A percentile compares a stretch with the other conserved stretches of the same genome.
These are phyloP conservation scores for Nidula niveotomentosa DNA, from an alignment of 1,284 basidiomycete species.

Conservation along the genomic window DNA sequence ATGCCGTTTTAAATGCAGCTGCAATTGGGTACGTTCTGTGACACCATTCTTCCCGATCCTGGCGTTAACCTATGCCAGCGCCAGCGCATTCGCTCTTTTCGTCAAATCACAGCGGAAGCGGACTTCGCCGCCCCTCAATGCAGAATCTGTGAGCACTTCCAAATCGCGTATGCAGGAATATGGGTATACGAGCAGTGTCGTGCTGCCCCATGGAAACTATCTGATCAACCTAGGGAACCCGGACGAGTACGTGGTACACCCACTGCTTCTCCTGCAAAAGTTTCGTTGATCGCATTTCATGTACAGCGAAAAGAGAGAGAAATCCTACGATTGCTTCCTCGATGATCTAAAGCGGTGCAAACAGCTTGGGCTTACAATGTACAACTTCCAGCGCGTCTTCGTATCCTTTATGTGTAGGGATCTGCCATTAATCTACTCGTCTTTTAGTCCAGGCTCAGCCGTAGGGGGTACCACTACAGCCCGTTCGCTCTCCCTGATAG, in stretches of 20 bases:
- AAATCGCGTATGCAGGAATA: slow-evolving; percentile 55
- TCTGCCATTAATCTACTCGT: not conserved
- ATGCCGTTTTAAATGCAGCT: slow-evolving; percentile 70
- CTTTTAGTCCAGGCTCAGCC: slow-evolving; percentile 71
- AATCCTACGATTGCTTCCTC: slow-evolving; percentile 79
- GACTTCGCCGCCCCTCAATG: slow-evolving; percentile 60
- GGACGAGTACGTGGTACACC: slow-evolving; percentile 50
- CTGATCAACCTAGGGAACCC: slow-evolving; percentile 86
- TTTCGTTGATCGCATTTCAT: too few species aligned
- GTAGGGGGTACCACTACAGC: slow-evolving; percentile 66
- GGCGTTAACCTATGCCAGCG: slow-evolving; percentile 40
- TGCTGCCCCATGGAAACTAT: slow-evolving; percentile 85
- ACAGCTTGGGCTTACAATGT: slow-evolving; percentile 69
- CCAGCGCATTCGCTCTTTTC: slow-evolving; percentile 83
- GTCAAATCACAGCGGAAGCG: slow-evolving; percentile 84
- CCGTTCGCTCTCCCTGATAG: slow-evolving; percentile 66
- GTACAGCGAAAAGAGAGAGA: slow-evolving; percentile 68
- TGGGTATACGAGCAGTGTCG: slow-evolving; percentile 55
- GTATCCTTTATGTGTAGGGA: not conserved
- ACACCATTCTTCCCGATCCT: not conserved
- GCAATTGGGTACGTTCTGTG: slow-evolving; percentile 54
- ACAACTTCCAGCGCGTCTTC: slow-evolving; percentile 81
- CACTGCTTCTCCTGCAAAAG: too few species aligned
- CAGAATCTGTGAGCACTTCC: slow-evolving; percentile 52
- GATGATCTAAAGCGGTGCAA: slow-evolving; percentile 86